phyloP scores from a whole-genome alignment of 805 yeast species.

The Nakazawaea molendinolei region DNA sequence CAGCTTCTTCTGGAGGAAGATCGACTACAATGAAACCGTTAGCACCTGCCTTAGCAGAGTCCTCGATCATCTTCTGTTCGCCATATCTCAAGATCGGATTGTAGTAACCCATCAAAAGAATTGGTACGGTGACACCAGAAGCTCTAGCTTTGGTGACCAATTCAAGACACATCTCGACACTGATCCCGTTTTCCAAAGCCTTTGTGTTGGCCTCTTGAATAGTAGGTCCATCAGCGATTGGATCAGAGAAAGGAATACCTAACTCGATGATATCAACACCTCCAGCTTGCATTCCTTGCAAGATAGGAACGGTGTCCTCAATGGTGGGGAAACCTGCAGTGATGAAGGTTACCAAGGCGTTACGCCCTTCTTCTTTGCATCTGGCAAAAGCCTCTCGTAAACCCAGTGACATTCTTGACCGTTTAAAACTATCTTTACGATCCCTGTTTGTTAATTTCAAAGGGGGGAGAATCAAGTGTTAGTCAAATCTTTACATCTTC shows the following conservation, averaged over 20 bases:
- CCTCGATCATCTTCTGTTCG: slow-evolving; percentile 73
- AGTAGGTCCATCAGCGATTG: slow-evolving; percentile 98
- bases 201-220: slow-evolving; percentile 81
- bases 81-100: slow-evolving; percentile 90
- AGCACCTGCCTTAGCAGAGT: slow-evolving; percentile 83
- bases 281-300: slow-evolving; percentile 86
- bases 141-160: slow-evolving; percentile 69
- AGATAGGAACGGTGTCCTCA: slow-evolving; percentile 80
- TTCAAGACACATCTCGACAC: slow-evolving; percentile 62
- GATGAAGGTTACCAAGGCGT: slow-evolving; percentile 84
- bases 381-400: slow-evolving; percentile 53
- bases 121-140: slow-evolving; percentile 81
- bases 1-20: slow-evolving; percentile 96
- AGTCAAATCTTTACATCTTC: too few species aligned
- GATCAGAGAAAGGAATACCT: slow-evolving; percentile 96
- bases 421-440: too few species aligned
- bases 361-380: slow-evolving; percentile 63
- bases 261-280: slow-evolving; percentile 94
- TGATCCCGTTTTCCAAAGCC: slow-evolving; percentile 82
- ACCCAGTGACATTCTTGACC: slow-evolving; percentile 46
- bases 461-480: too few species aligned
- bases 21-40: slow-evolving; percentile 94
- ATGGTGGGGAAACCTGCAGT: slow-evolving; percentile 92
- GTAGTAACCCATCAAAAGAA: slow-evolving; percentile 95
- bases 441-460: too few species aligned